Base-by-base conservation (phyloP, 495 filamentous ascomycete genomes). In the Penicillium cinerascens region DNA sequence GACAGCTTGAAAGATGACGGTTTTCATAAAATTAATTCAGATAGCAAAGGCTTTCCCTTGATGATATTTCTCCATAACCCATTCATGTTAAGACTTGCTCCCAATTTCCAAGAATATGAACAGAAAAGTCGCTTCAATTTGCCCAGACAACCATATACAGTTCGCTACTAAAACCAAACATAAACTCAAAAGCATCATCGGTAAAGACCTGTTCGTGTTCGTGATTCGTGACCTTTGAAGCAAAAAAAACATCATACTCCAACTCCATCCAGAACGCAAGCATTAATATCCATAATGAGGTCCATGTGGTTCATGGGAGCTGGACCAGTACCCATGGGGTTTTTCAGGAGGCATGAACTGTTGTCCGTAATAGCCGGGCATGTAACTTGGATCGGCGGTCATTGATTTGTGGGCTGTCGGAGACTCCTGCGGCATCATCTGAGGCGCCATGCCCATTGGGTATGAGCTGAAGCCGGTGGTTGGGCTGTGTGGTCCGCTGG, bases 401-500 rank as follows among this genome's bases (percentile, higher is more conserved):
- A 62, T 47, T 4, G 53, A 47, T 26, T 65, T 62, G 1, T 37
- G 9, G 13, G 44, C 33, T 3, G 22, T 45, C 0, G 37, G 42
- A 3, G 59, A 49, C n/a, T 50, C 50, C 4, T 59, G 54, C 16
- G 59, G 47, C 13, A 65, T 20, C 20, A 51, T 40, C 2, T 42
- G n/a, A 0, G 47, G 46, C 13, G 41, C 25, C 51, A 63, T 58
- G 13, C 13, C 17, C 26, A 55, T 18, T 0, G 50, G 47, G 15
- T 63, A 61, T 8, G 52, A n/a, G 16, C 54, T 44, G 38, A 48
- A 63, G 1, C 42, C 47, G 1, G 47, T 47, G 3, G 51, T 51
- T 4, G 62, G 62, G 27, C 59, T 65, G 17, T 60, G 59, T 3
- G 63, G 56, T 3, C 53, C 62, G 53, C 63, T 65, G 4, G 60